These are phyloP conservation scores for Jaapia argillacea DNA, from an alignment of 768 basidiomycete species.

Conservation along the genomic window DNA sequence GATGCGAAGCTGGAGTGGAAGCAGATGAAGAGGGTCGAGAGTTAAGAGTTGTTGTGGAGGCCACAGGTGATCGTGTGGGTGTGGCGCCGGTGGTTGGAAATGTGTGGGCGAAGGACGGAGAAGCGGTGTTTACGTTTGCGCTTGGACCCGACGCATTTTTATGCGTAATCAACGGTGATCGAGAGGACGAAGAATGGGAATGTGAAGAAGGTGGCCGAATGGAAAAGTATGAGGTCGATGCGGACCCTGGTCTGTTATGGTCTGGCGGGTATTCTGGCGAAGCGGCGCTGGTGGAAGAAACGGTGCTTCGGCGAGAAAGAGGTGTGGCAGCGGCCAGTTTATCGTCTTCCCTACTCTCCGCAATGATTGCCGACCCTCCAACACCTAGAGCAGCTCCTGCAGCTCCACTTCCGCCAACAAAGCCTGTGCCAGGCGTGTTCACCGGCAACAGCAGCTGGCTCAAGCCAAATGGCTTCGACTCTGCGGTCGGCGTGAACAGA, in stretches of 20 bases:
- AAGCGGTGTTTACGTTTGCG: too few species aligned
- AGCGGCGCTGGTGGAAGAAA: too few species aligned
- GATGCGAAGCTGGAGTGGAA: background rate
- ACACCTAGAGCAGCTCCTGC: too few species aligned
- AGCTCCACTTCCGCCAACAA: too few species aligned
- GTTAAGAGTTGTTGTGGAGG: too few species aligned
- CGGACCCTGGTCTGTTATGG: too few species aligned
- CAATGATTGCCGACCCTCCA: too few species aligned
- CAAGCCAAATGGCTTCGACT: background rate
- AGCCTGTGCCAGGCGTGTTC: background rate
- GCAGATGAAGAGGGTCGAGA: background rate
- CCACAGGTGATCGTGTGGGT: background rate
- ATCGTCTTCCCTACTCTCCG: background rate
- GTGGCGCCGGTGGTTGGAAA: background rate
- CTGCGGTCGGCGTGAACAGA: background rate
- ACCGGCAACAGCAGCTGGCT: background rate
- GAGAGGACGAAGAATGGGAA: too few species aligned
- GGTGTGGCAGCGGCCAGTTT: background rate
- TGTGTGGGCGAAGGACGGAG: slow-evolving; percentile 3
- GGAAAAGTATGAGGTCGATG: background rate
- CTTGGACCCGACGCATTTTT: too few species aligned
- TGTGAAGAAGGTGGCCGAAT: background rate
- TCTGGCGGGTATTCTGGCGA: too few species aligned
- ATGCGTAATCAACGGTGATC: too few species aligned
- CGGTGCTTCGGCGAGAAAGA: background rate